These are phyloP conservation scores for Lomentospora prolificans DNA, from an alignment of 2,329 filamentous ascomycete species.

Conservation along the genomic window DNA sequence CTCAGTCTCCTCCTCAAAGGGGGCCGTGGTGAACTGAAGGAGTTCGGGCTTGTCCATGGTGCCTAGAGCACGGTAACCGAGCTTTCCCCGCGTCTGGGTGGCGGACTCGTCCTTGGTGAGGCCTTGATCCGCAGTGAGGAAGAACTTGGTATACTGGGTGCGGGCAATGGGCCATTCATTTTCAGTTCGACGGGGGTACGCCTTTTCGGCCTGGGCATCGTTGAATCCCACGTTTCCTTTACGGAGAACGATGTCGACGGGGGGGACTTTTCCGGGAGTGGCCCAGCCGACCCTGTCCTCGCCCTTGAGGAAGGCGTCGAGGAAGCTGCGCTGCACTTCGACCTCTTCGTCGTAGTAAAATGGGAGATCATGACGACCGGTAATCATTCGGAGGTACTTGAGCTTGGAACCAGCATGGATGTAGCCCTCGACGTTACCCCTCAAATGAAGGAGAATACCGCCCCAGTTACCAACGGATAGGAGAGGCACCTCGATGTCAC, in stretches of 20 bases:
- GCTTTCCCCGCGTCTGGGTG: constrained; percentile 21
- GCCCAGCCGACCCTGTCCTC: constrained; percentile 55
- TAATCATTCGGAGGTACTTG: constrained; percentile 62
- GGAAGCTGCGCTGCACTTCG: constrained; percentile 55
- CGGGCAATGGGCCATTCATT: constrained; percentile 57
- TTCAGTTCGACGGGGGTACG: constrained; percentile 45
- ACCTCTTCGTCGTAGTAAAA: constrained; percentile 65
- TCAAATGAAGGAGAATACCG: constrained; percentile 57
- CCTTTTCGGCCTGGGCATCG: constrained; percentile 48
- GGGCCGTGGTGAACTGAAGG: constrained; percentile 45
- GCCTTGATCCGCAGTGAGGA: constrained; percentile 38
- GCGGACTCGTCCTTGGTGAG: constrained; percentile 19
- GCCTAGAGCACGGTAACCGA: constrained; percentile 51
- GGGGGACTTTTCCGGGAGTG: constrained; percentile 34
- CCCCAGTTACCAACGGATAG: constrained; percentile 63
- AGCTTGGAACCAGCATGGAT: constrained; percentile 51
- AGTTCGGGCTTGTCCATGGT: constrained; percentile 41
- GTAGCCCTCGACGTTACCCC: constrained; percentile 60
- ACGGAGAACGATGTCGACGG: constrained; percentile 51
- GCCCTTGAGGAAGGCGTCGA: constrained; percentile 62
- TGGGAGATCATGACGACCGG: constrained; percentile 59
- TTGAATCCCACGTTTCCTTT: constrained; percentile 57
- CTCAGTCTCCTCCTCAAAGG: constrained; percentile 55
- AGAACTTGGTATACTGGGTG: constrained; percentile 41
- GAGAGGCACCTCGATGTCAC: constrained; percentile 57